Evolutionary conservation across 257 asterid genomes (phyloP), one percentile per base, ranked within the genome.

Genomic region (Verbena officinalis): DNA sequence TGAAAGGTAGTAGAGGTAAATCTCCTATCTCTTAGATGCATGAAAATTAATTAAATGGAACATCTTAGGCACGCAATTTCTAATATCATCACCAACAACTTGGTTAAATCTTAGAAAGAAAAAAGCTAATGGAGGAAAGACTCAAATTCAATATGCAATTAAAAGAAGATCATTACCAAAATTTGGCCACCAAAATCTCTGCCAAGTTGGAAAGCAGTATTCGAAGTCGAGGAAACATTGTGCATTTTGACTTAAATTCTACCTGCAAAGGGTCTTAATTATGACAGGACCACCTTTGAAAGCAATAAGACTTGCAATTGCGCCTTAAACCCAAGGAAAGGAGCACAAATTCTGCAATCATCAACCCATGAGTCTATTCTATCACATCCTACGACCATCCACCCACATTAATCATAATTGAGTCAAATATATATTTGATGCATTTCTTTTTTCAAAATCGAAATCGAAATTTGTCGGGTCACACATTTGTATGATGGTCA

Each of bases 231-330:
- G 19, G 64, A 70, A 51, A 69, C 10, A 38, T 13, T 17, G 52
- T 36, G 45, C 13, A 43, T 33, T 36, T 36, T 56, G 48, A 49
- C 54, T 55, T 56, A 56, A 54, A 16, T 70, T 70, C 38, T 33
- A 43, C 53, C 52, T 44, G 36, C 19, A 70, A 7, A 27, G 23
- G 42, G 20, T 45, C 4, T 5, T 36, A 36, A 1, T 58, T 46
- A 2, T 27, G n/a, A n/a, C n/a, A 45, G 80, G 74, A 66, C 81
- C 77, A 66, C 74, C 48, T n/a, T n/a, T 50, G 69, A 69, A 62
- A 74, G 72, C 75, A 57, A 71, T 33, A 45, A 65, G 60, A 71
- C 67, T 56, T 55, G 62, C 50, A 33, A 60, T 55, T 31, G 53
- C 4, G 50, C 59, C 61, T 45, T 57, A 17, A 65, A 33, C 34